Conservation (phyloP, 495 filamentous ascomycete species). For the Talaromyces wortmannii region DNA sequence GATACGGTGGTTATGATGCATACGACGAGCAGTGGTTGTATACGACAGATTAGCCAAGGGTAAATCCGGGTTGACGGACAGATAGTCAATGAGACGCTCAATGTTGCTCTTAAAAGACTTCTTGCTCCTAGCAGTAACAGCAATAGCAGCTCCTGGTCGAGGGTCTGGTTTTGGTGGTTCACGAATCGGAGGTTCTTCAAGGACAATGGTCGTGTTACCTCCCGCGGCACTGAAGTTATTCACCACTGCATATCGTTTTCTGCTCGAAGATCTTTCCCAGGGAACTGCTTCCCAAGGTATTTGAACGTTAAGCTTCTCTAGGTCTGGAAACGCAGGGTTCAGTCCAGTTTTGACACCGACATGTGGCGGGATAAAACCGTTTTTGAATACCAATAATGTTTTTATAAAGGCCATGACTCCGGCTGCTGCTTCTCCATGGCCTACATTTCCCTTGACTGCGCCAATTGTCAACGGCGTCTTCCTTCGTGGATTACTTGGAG, state of each 20-base stretch:
- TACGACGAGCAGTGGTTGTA: constrained; percentile 65
- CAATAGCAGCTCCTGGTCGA: constrained; percentile 1
- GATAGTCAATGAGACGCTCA: constrained; percentile 24
- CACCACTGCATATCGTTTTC: constrained; percentile 14
- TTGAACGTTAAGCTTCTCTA: constrained; percentile 19
- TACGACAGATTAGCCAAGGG: constrained; percentile 55
- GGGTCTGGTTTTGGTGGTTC: constrained; percentile 15
- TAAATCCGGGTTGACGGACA: constrained; percentile 41
- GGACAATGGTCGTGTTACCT: constrained; percentile 23
- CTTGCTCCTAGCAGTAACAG: constrained; percentile 18
- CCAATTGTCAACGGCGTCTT: constrained; percentile 16
- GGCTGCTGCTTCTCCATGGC: constrained; percentile 30
- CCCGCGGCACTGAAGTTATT: constrained; percentile 33
- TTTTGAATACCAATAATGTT: constrained; percentile 20
- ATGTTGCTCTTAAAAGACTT: constrained; percentile 23
- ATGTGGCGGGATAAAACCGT: constrained; percentile 27
- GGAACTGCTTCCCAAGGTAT: constrained; percentile 20
- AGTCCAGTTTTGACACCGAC: constrained; percentile 36
- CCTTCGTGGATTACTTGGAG: constrained; percentile 2
- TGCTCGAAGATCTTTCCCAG: constrained; percentile 11
- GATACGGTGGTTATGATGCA: constrained; percentile 54
- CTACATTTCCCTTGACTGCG: constrained; percentile 31
- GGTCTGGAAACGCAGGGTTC: constrained; percentile 20
- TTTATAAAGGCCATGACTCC: constrained; percentile 28
- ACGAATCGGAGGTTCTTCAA: constrained; percentile 15